Evolutionary conservation across 1,139 yeast genomes (phyloP), one percentile per base, ranked within the genome.

Genomic region (Saccharomyces pastorianus): DNA sequence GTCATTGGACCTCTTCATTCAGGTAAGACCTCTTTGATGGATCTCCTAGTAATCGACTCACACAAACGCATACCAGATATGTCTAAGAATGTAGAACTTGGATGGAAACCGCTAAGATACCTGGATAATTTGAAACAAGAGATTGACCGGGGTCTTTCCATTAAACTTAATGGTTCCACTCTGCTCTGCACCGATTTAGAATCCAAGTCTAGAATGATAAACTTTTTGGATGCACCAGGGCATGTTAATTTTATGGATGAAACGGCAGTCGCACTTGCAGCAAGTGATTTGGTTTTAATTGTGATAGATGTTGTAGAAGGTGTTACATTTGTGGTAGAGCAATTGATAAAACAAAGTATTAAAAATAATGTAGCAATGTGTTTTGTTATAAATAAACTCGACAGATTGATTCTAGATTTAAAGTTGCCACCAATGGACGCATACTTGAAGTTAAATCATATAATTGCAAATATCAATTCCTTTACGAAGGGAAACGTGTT

Each of bases 261-360:
- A 62, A 73, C 82, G 2, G 76, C 81, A 0, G 77, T 82, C 0
- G 79, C 86, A 0, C 68, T 84, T 23, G 69, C 81, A 31, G 74
- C 83, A 1, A 79, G 79, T 0, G 98, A 93, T 59, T 83, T 85
- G 2, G 81, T 80, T 0, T 73, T 85, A 0, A 69, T 91, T 1
- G 86, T 89, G 0, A 74, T 93, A n/a, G 99, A 95, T 69, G 85
- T 79, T 1, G 84, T 89, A 0, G 96, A 91, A 66, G 98, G 98
- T 0, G 66, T 89, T 11, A 80, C 85, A 2, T 61, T 66, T 8
- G 51, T 63, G 5, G 66, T 61, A 1, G 62, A 58, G 31, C 59
- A 63, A 28, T 29, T 68, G 9, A 65, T 68, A 3, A 59, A 58
- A 34, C 61, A 61, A 42, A 46, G 31, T 7, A 58, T 59, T 42